phyloP scores from a whole-genome alignment of 306 rosid genomes.

The Quercus engelmannii region DNA sequence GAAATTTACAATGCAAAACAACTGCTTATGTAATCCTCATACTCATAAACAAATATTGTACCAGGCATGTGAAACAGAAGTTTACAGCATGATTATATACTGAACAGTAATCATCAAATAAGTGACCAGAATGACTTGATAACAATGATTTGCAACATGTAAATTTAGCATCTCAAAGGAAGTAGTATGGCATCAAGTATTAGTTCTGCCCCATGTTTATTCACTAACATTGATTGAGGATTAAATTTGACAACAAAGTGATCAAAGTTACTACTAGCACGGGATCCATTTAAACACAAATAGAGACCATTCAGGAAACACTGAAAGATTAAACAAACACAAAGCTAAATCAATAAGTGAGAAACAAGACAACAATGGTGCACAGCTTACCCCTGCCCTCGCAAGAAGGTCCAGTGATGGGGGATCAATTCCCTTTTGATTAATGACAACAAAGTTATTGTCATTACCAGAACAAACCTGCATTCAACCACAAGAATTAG shows the following conservation, averaged over 20 bases:
- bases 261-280: neutral
- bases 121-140: too few relatives aligned
- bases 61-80: too few relatives aligned
- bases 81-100: too few relatives aligned
- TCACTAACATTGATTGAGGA: neutral
- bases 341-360: neutral
- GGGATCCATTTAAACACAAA: neutral
- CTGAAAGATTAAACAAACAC: neutral
- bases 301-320: neutral
- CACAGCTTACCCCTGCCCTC: constrained; percentile 82
- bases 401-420: constrained; percentile 94
- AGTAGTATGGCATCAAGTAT: too few relatives aligned
- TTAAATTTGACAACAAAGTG: neutral
- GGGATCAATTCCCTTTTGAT: constrained; percentile 98
- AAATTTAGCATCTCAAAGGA: too few relatives aligned
- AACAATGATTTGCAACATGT: too few relatives aligned
- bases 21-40: too few relatives aligned
- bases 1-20: too few relatives aligned
- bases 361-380: neutral
- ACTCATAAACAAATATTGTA: too few relatives aligned
- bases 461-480: constrained; percentile 85
- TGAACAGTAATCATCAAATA: too few relatives aligned
- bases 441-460: constrained; percentile 76
- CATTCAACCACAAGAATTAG: neutral
- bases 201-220: too few relatives aligned